Conservation (phyloP, 352 stramenopile species). For the Phytopythium litorale region DNA sequence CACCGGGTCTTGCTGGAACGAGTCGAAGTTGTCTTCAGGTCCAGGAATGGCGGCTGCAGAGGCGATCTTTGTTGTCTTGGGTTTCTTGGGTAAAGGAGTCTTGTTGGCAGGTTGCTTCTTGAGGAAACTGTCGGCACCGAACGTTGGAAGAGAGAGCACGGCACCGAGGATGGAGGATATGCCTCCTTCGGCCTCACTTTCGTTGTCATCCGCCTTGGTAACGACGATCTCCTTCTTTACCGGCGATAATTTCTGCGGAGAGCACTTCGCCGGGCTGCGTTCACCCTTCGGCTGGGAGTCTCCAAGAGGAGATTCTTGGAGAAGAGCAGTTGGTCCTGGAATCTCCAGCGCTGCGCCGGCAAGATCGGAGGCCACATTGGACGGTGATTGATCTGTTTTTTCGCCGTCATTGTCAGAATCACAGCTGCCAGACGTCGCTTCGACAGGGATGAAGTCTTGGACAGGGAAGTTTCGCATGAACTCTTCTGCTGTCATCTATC, state of each 20-base stretch:
- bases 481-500: constrained; percentile 43
- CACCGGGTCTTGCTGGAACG: constrained; percentile 38
- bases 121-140: constrained; percentile 32
- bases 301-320: background rate
- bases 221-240: background rate
- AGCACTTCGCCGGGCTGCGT: background rate
- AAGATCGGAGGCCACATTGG: background rate
- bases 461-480: constrained; percentile 68
- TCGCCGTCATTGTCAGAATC: background rate
- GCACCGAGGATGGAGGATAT: constrained; percentile 45
- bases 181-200: background rate
- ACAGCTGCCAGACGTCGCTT: background rate
- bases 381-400: background rate
- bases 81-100: constrained; percentile 4
- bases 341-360: background rate
- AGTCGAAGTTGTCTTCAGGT: background rate
- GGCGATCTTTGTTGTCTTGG: constrained; percentile 7
- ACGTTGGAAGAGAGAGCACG: constrained; percentile 46
- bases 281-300: background rate
- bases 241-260: background rate
- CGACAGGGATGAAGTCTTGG: constrained; percentile 63
- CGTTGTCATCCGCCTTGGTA: background rate
- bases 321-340: background rate
- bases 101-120: constrained; percentile 31
- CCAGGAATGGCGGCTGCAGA: background rate